Evolutionary conservation across 1,284 basidiomycete species (phyloP).

Genomic region (Ustilago shanxiensis): DNA sequence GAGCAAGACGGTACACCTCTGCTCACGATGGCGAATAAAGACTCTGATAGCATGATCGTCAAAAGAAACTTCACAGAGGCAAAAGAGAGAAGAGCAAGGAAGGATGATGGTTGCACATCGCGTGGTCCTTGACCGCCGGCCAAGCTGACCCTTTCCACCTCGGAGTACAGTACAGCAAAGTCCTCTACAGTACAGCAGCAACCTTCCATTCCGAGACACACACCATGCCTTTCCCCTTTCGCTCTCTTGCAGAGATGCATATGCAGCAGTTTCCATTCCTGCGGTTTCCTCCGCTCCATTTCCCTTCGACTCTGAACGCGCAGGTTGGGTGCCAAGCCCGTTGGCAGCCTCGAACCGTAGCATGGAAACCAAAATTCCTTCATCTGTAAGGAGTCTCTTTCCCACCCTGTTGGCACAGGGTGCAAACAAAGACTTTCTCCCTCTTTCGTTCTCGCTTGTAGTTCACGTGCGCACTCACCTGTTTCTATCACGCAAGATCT

Average conservation of each 20-base stretch:
- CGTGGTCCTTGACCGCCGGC: slow-evolving; percentile 3
- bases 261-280: background rate
- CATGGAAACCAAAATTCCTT: background rate
- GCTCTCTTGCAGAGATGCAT: too few species aligned
- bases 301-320: background rate
- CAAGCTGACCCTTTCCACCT: background rate
- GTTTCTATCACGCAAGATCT: background rate
- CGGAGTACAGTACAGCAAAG: background rate
- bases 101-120: background rate
- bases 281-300: background rate
- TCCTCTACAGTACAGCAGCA: too few species aligned
- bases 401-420: background rate
- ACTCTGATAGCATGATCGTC: background rate
- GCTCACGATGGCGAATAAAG: too few species aligned
- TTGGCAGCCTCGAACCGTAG: background rate
- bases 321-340: slow-evolving; percentile 6
- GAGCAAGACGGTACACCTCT: too few species aligned
- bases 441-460: too few species aligned
- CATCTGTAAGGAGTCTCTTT: slow-evolving; percentile 1
- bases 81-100: too few species aligned
- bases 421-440: too few species aligned
- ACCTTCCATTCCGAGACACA: background rate
- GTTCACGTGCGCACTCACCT: background rate
- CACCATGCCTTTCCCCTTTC: too few species aligned
- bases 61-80: background rate